phyloP scores from a whole-genome alignment of 371 early-diverging fungal species.

The Gilbertella persicaria region DNA sequence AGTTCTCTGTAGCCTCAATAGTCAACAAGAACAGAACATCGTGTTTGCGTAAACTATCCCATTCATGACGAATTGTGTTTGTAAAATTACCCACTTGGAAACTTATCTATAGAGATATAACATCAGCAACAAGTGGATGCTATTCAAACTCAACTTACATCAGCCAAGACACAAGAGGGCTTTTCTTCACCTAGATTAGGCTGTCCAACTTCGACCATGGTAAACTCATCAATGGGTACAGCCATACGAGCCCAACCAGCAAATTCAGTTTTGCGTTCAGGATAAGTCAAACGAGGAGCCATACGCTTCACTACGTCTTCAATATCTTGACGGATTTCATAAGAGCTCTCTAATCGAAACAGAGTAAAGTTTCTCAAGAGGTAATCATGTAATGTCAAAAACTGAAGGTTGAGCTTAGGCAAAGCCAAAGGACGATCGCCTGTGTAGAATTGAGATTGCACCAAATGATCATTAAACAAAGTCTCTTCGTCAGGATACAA shows the following conservation, averaged over 20 bases:
- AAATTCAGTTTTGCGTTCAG: slow-evolving; percentile 70
- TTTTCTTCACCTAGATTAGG: slow-evolving; percentile 77
- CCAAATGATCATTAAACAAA: slow-evolving; percentile 57
- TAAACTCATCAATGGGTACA: slow-evolving; percentile 61
- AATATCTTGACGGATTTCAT: slow-evolving; percentile 86
- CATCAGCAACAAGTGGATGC: neutral
- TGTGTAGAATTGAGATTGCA: slow-evolving; percentile 62
- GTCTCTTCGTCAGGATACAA: slow-evolving; percentile 82
- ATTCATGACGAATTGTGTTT: slow-evolving; percentile 77
- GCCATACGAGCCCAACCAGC: slow-evolving; percentile 95
- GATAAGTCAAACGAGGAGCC: slow-evolving; percentile 65
- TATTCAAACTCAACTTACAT: slow-evolving; percentile 40
- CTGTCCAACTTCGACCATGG: slow-evolving; percentile 71
- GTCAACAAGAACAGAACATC: slow-evolving; percentile 82
- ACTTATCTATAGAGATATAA: slow-evolving; percentile 27
- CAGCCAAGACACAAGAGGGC: slow-evolving; percentile 79
- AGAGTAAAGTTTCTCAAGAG: slow-evolving; percentile 84
- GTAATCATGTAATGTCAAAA: slow-evolving; percentile 90
- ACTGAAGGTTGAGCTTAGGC: slow-evolving; percentile 93
- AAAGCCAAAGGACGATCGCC: slow-evolving; percentile 75
- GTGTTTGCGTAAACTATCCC: slow-evolving; percentile 83
- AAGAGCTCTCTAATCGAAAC: slow-evolving; percentile 76
- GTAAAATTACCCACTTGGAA: slow-evolving; percentile 67
- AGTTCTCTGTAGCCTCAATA: slow-evolving; percentile 66
- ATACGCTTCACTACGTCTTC: slow-evolving; percentile 86